These are phyloP conservation scores for Phytophthora tubulina DNA, from an alignment of 352 stramenopile species.

Conservation along the genomic window DNA sequence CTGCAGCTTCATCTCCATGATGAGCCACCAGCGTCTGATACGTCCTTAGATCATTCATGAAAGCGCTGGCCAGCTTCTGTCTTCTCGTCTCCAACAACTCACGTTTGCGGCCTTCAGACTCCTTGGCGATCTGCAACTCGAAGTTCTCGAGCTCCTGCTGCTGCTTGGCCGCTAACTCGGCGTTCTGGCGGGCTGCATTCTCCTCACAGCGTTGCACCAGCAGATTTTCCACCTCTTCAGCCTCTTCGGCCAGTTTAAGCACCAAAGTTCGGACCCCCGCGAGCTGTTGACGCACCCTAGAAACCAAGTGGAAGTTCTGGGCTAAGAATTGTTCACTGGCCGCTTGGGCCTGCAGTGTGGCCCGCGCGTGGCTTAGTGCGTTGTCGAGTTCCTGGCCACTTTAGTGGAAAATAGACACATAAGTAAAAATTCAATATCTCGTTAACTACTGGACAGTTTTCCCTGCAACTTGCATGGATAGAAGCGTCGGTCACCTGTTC, in stretches of 20 bases:
- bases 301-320: slow-evolving; percentile 72
- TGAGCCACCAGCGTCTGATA: slow-evolving; percentile 82
- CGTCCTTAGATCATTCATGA: slow-evolving; percentile 80
- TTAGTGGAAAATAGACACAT: slow-evolving; percentile 10
- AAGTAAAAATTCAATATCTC: slow-evolving; percentile 29
- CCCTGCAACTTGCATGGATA: slow-evolving; percentile 9
- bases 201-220: slow-evolving; percentile 79
- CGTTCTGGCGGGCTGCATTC: slow-evolving; percentile 77
- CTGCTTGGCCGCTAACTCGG: slow-evolving; percentile 68
- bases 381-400: slow-evolving; percentile 67
- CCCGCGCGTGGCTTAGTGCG: slow-evolving; percentile 49
- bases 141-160: slow-evolving; percentile 84
- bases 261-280: slow-evolving; percentile 55
- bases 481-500: slow-evolving; percentile 38
- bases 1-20: slow-evolving; percentile 47
- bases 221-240: slow-evolving; percentile 76
- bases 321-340: slow-evolving; percentile 75
- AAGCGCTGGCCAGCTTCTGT: slow-evolving; percentile 65
- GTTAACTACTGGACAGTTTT: slow-evolving; percentile 16
- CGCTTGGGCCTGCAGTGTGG: slow-evolving; percentile 65
- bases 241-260: slow-evolving; percentile 64
- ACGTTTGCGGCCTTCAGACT: slow-evolving; percentile 72
- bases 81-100: slow-evolving; percentile 67
- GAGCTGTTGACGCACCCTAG: slow-evolving; percentile 65
- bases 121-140: slow-evolving; percentile 63